phyloP scores from a whole-genome alignment of 2,329 filamentous ascomycete species.

The Talaromyces atroroseus region DNA sequence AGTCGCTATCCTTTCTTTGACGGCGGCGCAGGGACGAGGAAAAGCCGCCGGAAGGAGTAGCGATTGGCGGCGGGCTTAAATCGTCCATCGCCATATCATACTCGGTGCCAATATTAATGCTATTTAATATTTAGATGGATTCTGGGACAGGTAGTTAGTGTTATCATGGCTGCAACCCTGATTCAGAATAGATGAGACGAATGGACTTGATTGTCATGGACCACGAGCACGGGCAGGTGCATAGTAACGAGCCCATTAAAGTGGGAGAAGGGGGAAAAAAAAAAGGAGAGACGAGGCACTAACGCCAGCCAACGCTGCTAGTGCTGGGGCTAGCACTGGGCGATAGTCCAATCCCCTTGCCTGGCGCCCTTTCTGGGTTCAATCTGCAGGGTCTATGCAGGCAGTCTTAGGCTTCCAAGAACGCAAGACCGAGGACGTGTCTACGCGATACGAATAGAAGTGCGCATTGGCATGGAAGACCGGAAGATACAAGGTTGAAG shows the following conservation, averaged over 20 bases:
- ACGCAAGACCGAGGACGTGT: too few relatives aligned
- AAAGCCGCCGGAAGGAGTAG: slow-evolving; percentile 15
- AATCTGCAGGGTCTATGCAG: too few relatives aligned
- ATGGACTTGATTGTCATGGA: slow-evolving; percentile 7
- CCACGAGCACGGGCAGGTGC: slow-evolving; percentile 11
- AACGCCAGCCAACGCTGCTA: too few relatives aligned
- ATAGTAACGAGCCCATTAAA: not conserved
- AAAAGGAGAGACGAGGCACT: not conserved
- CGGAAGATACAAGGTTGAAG: too few relatives aligned
- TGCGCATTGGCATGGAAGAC: too few relatives aligned
- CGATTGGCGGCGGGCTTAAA: slow-evolving; percentile 15
- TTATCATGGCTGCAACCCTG: slow-evolving; percentile 8
- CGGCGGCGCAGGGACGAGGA: slow-evolving; percentile 17
- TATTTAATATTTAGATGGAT: too few relatives aligned
- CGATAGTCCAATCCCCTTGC: not conserved
- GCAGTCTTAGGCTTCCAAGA: too few relatives aligned
- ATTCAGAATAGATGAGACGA: slow-evolving; percentile 10
- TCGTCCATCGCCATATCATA: slow-evolving; percentile 5
- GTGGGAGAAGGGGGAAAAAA: not conserved
- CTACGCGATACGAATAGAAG: too few relatives aligned
- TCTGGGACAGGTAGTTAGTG: too few relatives aligned
- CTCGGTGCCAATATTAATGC: too few relatives aligned
- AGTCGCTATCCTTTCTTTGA: slow-evolving; percentile 12
- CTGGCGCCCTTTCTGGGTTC: not conserved
- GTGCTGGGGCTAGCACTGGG: not conserved